Conservation (phyloP, 169 alveolate species). For the Eimeria necatrix region DNA sequence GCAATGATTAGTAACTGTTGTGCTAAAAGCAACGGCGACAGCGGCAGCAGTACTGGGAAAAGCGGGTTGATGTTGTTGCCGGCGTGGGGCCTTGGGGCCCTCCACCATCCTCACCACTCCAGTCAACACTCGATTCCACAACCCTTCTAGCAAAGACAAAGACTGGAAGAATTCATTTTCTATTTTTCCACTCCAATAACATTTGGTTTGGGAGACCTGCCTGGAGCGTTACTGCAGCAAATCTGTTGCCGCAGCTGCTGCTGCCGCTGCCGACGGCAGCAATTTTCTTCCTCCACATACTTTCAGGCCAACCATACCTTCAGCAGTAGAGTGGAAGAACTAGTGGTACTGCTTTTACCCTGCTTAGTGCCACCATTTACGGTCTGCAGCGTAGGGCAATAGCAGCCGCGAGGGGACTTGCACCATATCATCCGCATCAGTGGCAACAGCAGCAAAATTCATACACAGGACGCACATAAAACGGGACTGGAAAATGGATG, state of each 20-base stretch:
- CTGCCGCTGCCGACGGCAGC: conserved; percentile 50
- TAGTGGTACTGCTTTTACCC: too few relatives aligned
- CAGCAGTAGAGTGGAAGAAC: too few relatives aligned
- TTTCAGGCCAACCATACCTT: too few relatives aligned
- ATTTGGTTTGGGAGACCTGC: not conserved
- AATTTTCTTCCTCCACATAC: too few relatives aligned
- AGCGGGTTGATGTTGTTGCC: conserved; percentile 4
- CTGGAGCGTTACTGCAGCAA: not conserved
- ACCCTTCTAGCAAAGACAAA: not conserved
- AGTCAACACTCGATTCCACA: conserved; percentile 26
- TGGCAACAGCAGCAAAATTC: not conserved
- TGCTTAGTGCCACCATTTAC: too few relatives aligned
- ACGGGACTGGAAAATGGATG: conserved; percentile 30
- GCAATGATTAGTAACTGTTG: not conserved
- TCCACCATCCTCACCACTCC: conserved; percentile 12
- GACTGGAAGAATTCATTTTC: not conserved
- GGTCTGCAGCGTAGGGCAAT: not conserved
- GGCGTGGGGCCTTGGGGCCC: conserved; percentile 61
- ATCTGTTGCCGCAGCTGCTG: not conserved
- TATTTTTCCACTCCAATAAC: too few relatives aligned
- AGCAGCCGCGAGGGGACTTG: not conserved
- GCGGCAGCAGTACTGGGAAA: not conserved
- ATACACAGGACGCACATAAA: not conserved
- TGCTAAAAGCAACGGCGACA: not conserved
- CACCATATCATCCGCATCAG: not conserved